A percentile compares a stretch with the other conserved stretches of the same genome.
phyloP scores from a whole-genome alignment of 805 yeast genomes.

The Blastobotrys chiropterorum region DNA sequence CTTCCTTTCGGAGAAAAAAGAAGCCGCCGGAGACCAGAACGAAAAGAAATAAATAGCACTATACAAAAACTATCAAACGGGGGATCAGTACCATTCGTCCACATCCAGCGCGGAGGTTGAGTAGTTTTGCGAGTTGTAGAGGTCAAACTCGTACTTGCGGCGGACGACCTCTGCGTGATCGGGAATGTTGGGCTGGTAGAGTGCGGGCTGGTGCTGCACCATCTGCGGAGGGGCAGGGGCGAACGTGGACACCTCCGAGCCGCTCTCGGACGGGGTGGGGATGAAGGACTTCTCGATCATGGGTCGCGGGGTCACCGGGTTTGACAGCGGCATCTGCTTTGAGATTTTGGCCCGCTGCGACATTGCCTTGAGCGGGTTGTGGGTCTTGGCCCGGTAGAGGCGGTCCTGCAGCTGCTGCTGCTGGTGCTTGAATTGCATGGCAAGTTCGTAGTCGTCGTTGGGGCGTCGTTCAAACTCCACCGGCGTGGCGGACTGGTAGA shows the following conservation, averaged over 20 bases:
- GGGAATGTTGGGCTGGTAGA: background rate
- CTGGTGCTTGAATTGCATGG: slow-evolving; percentile 7
- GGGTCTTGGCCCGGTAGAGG: background rate
- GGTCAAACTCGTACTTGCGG: background rate
- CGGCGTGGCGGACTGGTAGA: slow-evolving; percentile 7
- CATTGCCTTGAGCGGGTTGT: slow-evolving; percentile 1
- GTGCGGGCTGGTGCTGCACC: background rate
- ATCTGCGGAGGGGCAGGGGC: background rate
- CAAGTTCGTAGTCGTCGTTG: slow-evolving; percentile 8
- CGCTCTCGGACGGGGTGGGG: slow-evolving; percentile 9
- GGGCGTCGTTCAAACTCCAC: slow-evolving; percentile 6
- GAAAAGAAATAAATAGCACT: background rate
- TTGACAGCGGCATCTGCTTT: background rate
- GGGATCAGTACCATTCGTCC: background rate
- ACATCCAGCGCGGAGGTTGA: background rate
- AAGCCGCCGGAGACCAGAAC: too few relatives aligned
- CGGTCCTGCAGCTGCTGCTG: slow-evolving; percentile 1
- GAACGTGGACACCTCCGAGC: background rate
- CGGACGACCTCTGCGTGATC: background rate
- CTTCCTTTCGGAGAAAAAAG: background rate
- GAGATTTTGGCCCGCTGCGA: background rate
- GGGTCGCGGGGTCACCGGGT: slow-evolving; percentile 6
- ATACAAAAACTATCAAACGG: background rate
- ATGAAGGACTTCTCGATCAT: slow-evolving; percentile 1
- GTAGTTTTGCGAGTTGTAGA: background rate